A percentile compares a stretch with the other conserved stretches of the same genome.
These are phyloP conservation scores for Mycogone perniciosa DNA, from an alignment of 2,329 filamentous ascomycete species.

Conservation along the genomic window DNA sequence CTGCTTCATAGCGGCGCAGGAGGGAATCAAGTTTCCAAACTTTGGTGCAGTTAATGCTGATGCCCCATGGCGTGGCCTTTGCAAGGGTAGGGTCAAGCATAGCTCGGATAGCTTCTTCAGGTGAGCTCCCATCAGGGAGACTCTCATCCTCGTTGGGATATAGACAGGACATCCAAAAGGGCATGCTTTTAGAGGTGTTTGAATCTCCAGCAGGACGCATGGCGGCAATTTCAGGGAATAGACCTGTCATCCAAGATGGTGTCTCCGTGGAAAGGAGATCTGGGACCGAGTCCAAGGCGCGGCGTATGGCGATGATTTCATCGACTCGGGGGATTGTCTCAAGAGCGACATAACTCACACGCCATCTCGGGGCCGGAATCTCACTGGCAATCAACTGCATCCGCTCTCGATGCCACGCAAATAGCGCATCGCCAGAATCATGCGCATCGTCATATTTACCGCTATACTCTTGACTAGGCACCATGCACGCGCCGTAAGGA, in stretches of 20 bases:
- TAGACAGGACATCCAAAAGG: constrained; percentile 58
- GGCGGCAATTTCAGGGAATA: too few species aligned
- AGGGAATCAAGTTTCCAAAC: constrained; percentile 53
- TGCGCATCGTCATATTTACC: constrained; percentile 51
- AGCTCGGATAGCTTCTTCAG: constrained; percentile 27
- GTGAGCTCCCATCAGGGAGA: constrained; percentile 50
- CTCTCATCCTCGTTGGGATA: constrained; percentile 48
- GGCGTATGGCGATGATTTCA: constrained; percentile 53
- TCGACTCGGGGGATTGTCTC: constrained; percentile 60
- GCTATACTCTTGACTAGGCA: constrained; percentile 59
- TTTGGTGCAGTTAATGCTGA: constrained; percentile 66
- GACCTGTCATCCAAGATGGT: too few species aligned
- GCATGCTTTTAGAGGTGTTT: constrained; percentile 16
- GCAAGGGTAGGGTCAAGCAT: constrained; percentile 30
- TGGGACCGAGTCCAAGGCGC: constrained; percentile 6
- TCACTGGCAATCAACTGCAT: constrained; percentile 41
- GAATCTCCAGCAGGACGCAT: too few species aligned
- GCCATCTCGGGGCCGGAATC: constrained; percentile 30
- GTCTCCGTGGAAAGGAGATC: too few species aligned
- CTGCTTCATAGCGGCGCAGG: constrained; percentile 48
- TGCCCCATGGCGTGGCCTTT: constrained; percentile 45
- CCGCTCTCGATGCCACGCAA: constrained; percentile 51
- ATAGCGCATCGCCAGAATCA: constrained; percentile 36
- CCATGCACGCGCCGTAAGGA: constrained; percentile 61
- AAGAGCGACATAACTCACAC: constrained; percentile 52